Evolutionary conservation across 148 eudicot species (phyloP).

Genomic region (Vaccinium myrtillus): DNA sequence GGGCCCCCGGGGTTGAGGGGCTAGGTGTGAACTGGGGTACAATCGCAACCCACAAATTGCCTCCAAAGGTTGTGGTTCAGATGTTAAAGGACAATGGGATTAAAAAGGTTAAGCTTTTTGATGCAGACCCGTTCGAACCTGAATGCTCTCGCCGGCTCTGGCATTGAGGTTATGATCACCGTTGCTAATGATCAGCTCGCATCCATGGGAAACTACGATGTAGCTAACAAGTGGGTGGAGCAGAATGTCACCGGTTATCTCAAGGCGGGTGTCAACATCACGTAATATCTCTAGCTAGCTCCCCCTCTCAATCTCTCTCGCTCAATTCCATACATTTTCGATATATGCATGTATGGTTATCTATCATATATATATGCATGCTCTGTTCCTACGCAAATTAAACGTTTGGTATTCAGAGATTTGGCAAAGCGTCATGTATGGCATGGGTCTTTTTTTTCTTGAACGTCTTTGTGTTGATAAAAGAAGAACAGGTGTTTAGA

Average conservation of each 20-base stretch:
- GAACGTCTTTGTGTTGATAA: background rate
- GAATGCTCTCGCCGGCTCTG: constrained; percentile 63
- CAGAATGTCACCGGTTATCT: constrained; percentile 62
- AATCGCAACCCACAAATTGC: constrained; percentile 60
- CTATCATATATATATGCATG: background rate
- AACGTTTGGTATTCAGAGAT: background rate
- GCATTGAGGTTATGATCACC: constrained; percentile 81
- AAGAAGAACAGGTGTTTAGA: background rate
- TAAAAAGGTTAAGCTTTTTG: constrained; percentile 76
- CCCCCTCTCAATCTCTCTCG: background rate
- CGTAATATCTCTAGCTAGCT: constrained; percentile 29
- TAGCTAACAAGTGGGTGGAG: constrained; percentile 69
- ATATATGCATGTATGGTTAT: background rate
- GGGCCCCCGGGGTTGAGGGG: constrained; percentile 32
- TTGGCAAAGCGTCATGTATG: background rate
- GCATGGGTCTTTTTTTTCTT: background rate
- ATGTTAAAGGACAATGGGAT: constrained; percentile 75
- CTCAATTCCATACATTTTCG: background rate
- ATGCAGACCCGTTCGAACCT: constrained; percentile 53
- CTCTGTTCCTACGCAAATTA: background rate
- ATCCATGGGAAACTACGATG: constrained; percentile 40
- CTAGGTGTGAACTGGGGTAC: constrained; percentile 93
- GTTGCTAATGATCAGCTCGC: constrained; percentile 65
- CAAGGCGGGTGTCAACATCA: constrained; percentile 84
- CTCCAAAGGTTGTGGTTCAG: constrained; percentile 60